Percentiles rank a stretch among this genome's conserved stretches.
Evolutionary conservation across 345 rosid genomes (phyloP).

Genomic region (Populus euphratica): DNA sequence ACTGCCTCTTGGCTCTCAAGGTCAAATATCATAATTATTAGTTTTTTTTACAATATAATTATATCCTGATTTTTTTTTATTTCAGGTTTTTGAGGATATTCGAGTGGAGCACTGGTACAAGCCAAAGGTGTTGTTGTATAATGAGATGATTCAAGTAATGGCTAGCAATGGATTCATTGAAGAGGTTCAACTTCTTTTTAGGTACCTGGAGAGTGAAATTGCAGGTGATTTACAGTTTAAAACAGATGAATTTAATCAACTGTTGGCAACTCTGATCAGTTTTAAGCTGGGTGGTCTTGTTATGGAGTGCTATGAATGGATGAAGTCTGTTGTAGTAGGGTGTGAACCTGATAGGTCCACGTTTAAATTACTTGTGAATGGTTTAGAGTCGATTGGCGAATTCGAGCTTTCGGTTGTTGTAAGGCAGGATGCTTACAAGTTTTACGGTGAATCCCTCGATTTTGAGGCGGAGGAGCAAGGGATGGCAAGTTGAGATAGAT

Average conservation of each 20-base stretch:
- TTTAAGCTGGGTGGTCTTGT: conserved; percentile 41
- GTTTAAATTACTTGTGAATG: conserved; percentile 49
- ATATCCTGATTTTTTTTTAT: not conserved
- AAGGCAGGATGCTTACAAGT: conserved; percentile 55
- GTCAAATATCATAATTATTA: conserved; percentile 20
- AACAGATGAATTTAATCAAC: conserved; percentile 45
- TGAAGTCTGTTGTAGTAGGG: conserved; percentile 40
- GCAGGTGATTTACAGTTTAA: conserved; percentile 39
- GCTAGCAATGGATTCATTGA: conserved; percentile 48
- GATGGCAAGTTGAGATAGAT: conserved; percentile 2
- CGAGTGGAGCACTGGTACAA: conserved; percentile 70
- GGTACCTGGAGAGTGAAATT: conserved; percentile 40
- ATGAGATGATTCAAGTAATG: conserved; percentile 52
- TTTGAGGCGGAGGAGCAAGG: conserved; percentile 38
- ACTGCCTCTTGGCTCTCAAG: conserved; percentile 58
- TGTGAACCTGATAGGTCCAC: conserved; percentile 68
- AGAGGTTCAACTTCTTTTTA: conserved; percentile 41
- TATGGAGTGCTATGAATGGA: conserved; percentile 55
- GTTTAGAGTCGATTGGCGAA: conserved; percentile 55
- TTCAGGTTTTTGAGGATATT: conserved; percentile 67
- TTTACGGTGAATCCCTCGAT: conserved; percentile 55
- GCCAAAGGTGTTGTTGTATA: conserved; percentile 52
- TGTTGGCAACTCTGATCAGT: conserved; percentile 45
- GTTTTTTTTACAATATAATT: not conserved
- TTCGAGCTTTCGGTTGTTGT: conserved; percentile 35